These are phyloP conservation scores for Populus ilicifolia DNA, from an alignment of 345 rosid genomes.

Conservation along the genomic window DNA sequence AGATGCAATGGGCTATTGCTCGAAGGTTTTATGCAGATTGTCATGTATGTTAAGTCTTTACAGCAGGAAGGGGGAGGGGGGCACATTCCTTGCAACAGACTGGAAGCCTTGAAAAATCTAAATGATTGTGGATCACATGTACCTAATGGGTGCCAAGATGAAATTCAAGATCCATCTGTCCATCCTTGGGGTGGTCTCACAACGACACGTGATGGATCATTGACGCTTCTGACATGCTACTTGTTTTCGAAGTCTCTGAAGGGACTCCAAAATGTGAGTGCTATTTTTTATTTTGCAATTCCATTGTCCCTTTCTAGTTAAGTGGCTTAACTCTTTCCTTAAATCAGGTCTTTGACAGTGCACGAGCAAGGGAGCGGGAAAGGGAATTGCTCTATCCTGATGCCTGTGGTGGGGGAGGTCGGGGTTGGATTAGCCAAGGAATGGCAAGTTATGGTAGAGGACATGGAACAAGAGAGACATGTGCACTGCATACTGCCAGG, in stretches of 20 bases:
- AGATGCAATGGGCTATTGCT: conserved; percentile 91
- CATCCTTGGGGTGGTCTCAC: conserved; percentile 97
- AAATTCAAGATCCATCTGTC: conserved; percentile 65
- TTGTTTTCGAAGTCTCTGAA: conserved; percentile 60
- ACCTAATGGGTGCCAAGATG: conserved; percentile 47
- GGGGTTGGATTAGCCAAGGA: conserved; percentile 97
- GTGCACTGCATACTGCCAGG: conserved; percentile 89
- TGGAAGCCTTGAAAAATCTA: conserved; percentile 37
- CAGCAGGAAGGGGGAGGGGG: conserved; percentile 53
- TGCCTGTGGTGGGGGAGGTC: conserved; percentile 98
- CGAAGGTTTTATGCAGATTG: conserved; percentile 80
- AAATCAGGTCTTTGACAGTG: conserved; percentile 87
- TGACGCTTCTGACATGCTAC: conserved; percentile 81
- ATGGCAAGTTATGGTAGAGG: conserved; percentile 75
- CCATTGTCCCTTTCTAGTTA: conserved; percentile 2
- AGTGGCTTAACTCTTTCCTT: conserved; percentile 38
- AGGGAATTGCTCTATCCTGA: conserved; percentile 94
- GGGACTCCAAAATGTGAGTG: conserved; percentile 76
- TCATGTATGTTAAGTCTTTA: conserved; percentile 67
- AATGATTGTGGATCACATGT: conserved; percentile 33
- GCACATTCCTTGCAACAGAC: conserved; percentile 31
- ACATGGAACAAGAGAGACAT: conserved; percentile 88
- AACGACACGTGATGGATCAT: conserved; percentile 67
- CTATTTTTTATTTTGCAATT: not conserved
- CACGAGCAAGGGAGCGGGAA: conserved; percentile 82